phyloP scores from a whole-genome alignment of 371 early-diverging fungal species.

The Apophysomyces sp. region DNA sequence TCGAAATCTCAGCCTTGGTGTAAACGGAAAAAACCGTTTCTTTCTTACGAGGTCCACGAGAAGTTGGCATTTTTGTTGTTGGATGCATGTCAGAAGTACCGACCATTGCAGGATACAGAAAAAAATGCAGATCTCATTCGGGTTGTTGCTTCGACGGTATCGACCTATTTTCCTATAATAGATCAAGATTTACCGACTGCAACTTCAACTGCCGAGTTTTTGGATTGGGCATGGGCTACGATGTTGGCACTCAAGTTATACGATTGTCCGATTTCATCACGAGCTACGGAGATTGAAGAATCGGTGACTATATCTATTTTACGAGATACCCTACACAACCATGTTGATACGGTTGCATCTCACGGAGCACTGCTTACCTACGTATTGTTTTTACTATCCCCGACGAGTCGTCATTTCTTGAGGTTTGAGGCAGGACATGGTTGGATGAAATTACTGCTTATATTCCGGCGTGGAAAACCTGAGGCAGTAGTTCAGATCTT shows the following conservation, averaged over 20 bases:
- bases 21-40: slow-evolving; percentile 17
- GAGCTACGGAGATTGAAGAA: slow-evolving; percentile 30
- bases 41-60: slow-evolving; percentile 30
- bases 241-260: slow-evolving; percentile 40
- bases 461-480: slow-evolving; percentile 43
- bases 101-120: slow-evolving; percentile 27
- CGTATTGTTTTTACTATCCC: slow-evolving; percentile 45
- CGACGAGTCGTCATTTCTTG: slow-evolving; percentile 49
- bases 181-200: background rate
- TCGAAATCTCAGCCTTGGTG: slow-evolving; percentile 40
- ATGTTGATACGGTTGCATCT: slow-evolving; percentile 22
- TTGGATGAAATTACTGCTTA: slow-evolving; percentile 45
- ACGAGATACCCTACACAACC: slow-evolving; percentile 28
- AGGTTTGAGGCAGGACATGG: slow-evolving; percentile 51
- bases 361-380: slow-evolving; percentile 46
- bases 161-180: slow-evolving; percentile 31
- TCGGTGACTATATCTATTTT: slow-evolving; percentile 34
- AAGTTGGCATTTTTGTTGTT: slow-evolving; percentile 43
- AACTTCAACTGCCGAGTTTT: slow-evolving; percentile 20
- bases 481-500: slow-evolving; percentile 31
- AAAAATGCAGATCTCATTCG: slow-evolving; percentile 20
- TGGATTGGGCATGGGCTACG: slow-evolving; percentile 56
- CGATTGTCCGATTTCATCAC: slow-evolving; percentile 38
- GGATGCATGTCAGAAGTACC: slow-evolving; percentile 32
- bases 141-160: slow-evolving; percentile 21